Evolutionary conservation across 352 stramenopile genomes (phyloP).

Genomic region (Blastocystis sp.): DNA sequence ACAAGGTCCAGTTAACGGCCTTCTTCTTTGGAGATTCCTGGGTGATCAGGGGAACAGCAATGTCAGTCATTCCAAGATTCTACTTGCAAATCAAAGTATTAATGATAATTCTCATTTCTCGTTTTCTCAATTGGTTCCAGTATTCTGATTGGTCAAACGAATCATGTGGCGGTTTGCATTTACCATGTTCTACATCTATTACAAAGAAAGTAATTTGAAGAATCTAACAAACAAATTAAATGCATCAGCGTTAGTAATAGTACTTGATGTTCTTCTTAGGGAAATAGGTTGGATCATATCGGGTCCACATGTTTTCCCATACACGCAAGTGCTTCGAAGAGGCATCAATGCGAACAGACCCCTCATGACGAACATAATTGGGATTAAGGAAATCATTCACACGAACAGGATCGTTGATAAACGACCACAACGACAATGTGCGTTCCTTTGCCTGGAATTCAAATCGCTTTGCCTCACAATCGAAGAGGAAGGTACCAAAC

Average conservation of each 20-base stretch:
- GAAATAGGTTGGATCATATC: slow-evolving; percentile 43
- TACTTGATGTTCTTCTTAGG: slow-evolving; percentile 53
- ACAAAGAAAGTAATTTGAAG: neutral
- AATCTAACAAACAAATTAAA: neutral
- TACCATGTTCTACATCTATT: neutral
- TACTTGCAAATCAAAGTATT: neutral
- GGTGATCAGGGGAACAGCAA: neutral
- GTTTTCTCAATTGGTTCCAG: neutral
- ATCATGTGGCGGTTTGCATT: slow-evolving; percentile 23
- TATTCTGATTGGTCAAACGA: neutral
- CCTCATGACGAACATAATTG: slow-evolving; percentile 24
- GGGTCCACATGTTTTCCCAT: slow-evolving; percentile 54
- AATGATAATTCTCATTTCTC: slow-evolving; percentile 13
- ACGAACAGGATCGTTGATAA: slow-evolving; percentile 51
- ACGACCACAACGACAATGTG: slow-evolving; percentile 57
- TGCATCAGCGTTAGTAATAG: slow-evolving; percentile 22
- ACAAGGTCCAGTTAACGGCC: neutral
- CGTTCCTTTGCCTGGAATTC: slow-evolving; percentile 54
- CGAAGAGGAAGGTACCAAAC: slow-evolving; percentile 93
- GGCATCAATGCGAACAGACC: slow-evolving; percentile 31
- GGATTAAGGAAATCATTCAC: slow-evolving; percentile 50
- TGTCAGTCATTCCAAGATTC: neutral
- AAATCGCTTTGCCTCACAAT: slow-evolving; percentile 80
- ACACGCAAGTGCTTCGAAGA: slow-evolving; percentile 61
- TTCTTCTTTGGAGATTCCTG: neutral